Conservation (phyloP, 1,284 basidiomycete genomes). For the Fomitopsis schrenkii region DNA sequence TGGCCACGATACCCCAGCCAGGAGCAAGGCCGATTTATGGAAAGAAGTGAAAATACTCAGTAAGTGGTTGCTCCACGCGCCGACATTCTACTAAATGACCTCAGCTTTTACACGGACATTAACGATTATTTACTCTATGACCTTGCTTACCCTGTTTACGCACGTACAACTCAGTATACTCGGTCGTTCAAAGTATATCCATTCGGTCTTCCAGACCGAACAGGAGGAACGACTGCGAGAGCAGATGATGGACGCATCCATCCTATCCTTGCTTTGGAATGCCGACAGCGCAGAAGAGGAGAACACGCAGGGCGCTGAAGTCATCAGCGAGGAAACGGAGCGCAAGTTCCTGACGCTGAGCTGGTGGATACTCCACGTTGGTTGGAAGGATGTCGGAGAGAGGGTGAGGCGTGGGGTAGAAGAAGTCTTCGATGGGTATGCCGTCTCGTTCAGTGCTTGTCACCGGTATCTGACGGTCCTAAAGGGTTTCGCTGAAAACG, state of each 20-base stretch:
- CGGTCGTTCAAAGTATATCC: slow-evolving; percentile 78
- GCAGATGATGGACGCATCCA: slow-evolving; percentile 35
- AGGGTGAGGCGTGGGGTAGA: slow-evolving; percentile 73
- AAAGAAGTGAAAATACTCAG: slow-evolving; percentile 79
- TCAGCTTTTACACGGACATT: slow-evolving; percentile 83
- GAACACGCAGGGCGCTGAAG: slow-evolving; percentile 28
- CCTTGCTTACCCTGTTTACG: slow-evolving; percentile 79
- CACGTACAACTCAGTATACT: slow-evolving; percentile 81
- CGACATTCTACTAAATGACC: neutral
- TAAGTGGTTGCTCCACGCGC: slow-evolving; percentile 24
- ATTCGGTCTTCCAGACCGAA: slow-evolving; percentile 62
- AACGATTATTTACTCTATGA: slow-evolving; percentile 78
- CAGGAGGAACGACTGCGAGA: slow-evolving; percentile 57
- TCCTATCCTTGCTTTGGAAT: slow-evolving; percentile 31
- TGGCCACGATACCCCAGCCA: slow-evolving; percentile 17
- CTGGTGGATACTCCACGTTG: slow-evolving; percentile 89
- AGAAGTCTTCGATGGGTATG: slow-evolving; percentile 75
- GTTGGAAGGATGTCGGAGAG: slow-evolving; percentile 80
- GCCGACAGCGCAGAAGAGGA: slow-evolving; percentile 24
- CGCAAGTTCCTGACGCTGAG: slow-evolving; percentile 79
- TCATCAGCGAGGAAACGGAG: slow-evolving; percentile 58
- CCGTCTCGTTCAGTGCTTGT: slow-evolving; percentile 20
- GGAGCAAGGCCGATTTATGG: slow-evolving; percentile 74
- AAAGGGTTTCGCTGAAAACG: slow-evolving; percentile 75
- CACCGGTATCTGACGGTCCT: neutral